Evolutionary conservation across 306 rosid species (phyloP).

Genomic region (Spatholobus suberectus): DNA sequence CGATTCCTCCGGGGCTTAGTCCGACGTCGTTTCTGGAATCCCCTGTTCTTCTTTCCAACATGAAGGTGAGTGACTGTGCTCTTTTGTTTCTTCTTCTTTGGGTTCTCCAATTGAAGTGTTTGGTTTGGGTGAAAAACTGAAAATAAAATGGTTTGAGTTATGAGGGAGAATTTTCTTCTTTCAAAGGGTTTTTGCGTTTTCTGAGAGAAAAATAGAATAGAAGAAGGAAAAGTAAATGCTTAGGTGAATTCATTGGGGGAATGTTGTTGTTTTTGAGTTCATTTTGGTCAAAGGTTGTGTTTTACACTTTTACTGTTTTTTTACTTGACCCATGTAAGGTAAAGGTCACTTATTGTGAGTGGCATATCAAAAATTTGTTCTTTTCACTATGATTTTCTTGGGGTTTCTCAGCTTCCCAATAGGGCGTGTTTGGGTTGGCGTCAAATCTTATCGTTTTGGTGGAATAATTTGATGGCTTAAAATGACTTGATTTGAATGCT

Average conservation of each 20-base stretch:
- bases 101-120: constrained; percentile 13
- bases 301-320: not conserved
- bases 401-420: constrained; percentile 40
- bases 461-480: constrained; percentile 50
- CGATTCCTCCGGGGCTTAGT: constrained; percentile 84
- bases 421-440: constrained; percentile 20
- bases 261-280: constrained; percentile 16
- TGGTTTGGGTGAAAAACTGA: not conserved
- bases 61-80: constrained; percentile 63
- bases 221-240: constrained; percentile 17
- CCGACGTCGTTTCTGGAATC: constrained; percentile 93
- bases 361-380: constrained; percentile 24
- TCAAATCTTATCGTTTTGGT: constrained; percentile 29
- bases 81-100: constrained; percentile 6
- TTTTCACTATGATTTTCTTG: constrained; percentile 34
- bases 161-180: constrained; percentile 31
- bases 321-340: constrained; percentile 37
- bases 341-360: constrained; percentile 9
- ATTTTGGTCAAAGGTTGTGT: constrained; percentile 24
- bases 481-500: constrained; percentile 61
- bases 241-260: constrained; percentile 3
- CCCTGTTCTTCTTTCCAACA: constrained; percentile 84
- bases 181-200: constrained; percentile 30
- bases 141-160: not conserved
- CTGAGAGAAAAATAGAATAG: not conserved